Conservation (phyloP, 202 grass and related monocot species). For the Zizania palustris region DNA sequence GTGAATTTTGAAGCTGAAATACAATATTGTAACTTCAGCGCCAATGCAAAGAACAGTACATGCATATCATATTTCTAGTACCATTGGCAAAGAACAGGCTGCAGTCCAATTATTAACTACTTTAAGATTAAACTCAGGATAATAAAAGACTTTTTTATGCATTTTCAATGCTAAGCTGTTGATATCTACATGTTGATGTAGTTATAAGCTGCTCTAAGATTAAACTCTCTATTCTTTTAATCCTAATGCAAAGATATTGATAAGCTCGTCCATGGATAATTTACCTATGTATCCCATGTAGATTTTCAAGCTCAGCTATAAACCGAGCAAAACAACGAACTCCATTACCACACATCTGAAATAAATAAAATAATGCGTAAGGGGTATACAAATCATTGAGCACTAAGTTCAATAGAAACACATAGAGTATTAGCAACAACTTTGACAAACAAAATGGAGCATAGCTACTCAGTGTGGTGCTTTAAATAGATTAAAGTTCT, state of each 20-base stretch:
- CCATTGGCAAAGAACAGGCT: not conserved
- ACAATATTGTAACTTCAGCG: constrained; percentile 37
- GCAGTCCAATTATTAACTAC: not conserved
- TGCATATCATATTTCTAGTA: constrained; percentile 32
- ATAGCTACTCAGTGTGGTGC: not conserved
- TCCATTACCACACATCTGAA: constrained; percentile 98
- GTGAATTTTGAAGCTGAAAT: constrained; percentile 89
- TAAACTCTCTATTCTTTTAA: not conserved
- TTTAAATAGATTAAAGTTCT: constrained; percentile 9
- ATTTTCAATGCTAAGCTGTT: constrained; percentile 15
- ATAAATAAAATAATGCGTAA: constrained; percentile 39
- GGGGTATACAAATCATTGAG: constrained; percentile 21
- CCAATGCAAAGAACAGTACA: constrained; percentile 34
- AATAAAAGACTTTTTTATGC: not conserved
- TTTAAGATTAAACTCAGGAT: constrained; percentile 7
- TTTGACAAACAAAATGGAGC: not conserved
- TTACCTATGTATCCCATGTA: constrained; percentile 71
- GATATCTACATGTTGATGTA: constrained; percentile 3
- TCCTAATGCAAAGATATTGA: not conserved
- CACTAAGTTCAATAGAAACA: not conserved
- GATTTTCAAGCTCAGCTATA: constrained; percentile 88
- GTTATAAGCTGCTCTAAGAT: too few species aligned
- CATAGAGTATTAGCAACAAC: not conserved
- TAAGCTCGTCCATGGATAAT: not conserved
- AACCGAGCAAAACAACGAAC: constrained; percentile 88